These are phyloP conservation scores for Penicillium sp. DNA, from an alignment of 2,329 filamentous ascomycete species.

Conservation along the genomic window DNA sequence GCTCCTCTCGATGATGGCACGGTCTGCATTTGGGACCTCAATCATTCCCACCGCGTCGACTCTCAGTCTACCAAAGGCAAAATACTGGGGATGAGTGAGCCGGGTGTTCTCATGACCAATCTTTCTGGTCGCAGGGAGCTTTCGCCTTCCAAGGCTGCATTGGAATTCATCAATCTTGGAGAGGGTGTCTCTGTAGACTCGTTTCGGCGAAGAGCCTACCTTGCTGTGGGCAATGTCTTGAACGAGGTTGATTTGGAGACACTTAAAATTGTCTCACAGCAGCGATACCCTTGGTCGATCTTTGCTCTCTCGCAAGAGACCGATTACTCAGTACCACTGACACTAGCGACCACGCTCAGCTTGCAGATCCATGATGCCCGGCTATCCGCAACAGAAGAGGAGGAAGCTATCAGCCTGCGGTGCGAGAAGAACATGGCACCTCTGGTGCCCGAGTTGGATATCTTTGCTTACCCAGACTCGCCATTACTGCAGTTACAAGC, in stretches of 20 bases:
- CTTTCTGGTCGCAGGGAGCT: conserved; percentile 66
- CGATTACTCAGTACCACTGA: conserved; percentile 71
- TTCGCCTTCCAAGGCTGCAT: conserved; percentile 34
- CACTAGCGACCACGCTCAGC: conserved; percentile 80
- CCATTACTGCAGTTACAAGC: conserved; percentile 41
- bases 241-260: conserved; percentile 82
- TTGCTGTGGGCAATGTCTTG: conserved; percentile 77
- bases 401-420: conserved; percentile 43
- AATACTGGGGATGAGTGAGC: conserved; percentile 68
- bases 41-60: conserved; percentile 43
- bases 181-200: conserved; percentile 85
- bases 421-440: conserved; percentile 40
- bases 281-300: conserved; percentile 80
- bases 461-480: conserved; percentile 42
- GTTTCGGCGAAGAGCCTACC: conserved; percentile 70
- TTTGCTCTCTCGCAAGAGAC: conserved; percentile 76
- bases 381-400: conserved; percentile 41
- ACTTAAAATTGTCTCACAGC: conserved; percentile 70
- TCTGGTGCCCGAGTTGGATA: conserved; percentile 36
- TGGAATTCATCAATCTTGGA: conserved; percentile 61
- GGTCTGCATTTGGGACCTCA: conserved; percentile 84
- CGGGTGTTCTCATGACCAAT: conserved; percentile 71
- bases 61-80: conserved; percentile 55
- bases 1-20: conserved; percentile 85
- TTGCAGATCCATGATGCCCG: conserved; percentile 84